Evolutionary conservation across 805 yeast genomes (phyloP), one percentile per base, ranked within the genome.

Genomic region (Teunomyces kruisii): DNA sequence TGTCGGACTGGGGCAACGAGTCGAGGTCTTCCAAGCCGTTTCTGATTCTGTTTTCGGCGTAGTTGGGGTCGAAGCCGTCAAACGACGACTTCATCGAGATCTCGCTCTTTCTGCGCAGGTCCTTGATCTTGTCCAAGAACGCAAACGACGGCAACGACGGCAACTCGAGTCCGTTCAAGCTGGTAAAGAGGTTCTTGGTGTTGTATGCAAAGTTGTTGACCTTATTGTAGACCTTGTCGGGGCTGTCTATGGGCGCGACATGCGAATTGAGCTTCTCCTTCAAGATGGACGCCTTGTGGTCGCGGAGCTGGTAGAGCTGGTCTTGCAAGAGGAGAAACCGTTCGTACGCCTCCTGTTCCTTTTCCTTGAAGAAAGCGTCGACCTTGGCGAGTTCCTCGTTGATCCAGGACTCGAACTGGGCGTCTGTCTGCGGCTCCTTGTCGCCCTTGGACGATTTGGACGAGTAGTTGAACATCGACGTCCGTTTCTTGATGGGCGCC

Each of bases 381-480:
- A 88, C 83, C 59, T 81, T 85, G 3, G 42, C 50, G 19, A 84
- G 67, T 59, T 88, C 85, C 0, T 53, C 43, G 44, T 86, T 84
- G 4, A 88, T 72, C 95, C 96, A 88, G 2, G 54, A 59, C n/a
- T 74, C 50, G 51, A 88, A 89, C 42, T 76, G 77, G 7, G 8
- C 36, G 70, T 72, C 9, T 71, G 76, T n/a, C 67, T 65, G 19
- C 56, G 61, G 9, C 32, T 56, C 58, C 4, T 53, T 54, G 33
- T 53, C 49, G 19, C 53, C 55, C 38, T 49, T 45, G n/a, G 46
- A 19, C 4, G 65, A 55, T 36, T 49, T 44, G 9, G 53, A 16
- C 6, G 65, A 54, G 39, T 52, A 54, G 30, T 47, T 55, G 47
- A 64, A 61, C 9, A 61, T 46, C 7, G 68, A 62, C 6, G 52